Evolutionary conservation across 2,329 filamentous ascomycete species (phyloP), one percentile per base, ranked within the genome.

Genomic region (Graphilbum fragrans): DNA sequence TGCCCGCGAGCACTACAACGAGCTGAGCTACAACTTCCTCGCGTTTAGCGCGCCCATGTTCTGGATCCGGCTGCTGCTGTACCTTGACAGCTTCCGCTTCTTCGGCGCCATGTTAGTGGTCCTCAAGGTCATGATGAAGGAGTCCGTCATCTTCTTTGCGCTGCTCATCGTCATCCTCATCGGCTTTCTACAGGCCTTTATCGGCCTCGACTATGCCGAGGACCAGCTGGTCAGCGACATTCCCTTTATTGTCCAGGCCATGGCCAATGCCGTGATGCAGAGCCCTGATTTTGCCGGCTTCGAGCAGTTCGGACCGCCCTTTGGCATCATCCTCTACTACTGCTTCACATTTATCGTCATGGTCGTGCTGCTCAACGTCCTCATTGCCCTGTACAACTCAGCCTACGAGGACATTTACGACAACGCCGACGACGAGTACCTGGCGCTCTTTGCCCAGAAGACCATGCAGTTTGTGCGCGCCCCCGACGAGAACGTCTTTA

Each of bases 101-200:
- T 98, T 98, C 54, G 92, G 92, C 20, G 87, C 90, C 38, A 98
- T 98, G 92, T 74, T 98, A 1, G 90, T 98, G 2, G 88, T 98
- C 2, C 69, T 98, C 35, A 94, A 96, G 59, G 83, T 88, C 39
- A 88, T 90, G 84, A 88, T 90, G 82, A 86, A 86, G 55, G 83
- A 90, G 60, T 93, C 85, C 0, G 69, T 95, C 51, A 96, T 96
- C 49, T 98, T 98, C 69, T 98, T 98, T 55, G 86, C 88, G 1
- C 70, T 98, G 17, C 71, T 98, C 10, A 66, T 83, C 39, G 80
- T 96, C 40, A 80, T 98, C 44, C 71, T 94, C 44, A 58, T 90
- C 27, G 86, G 79, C 11, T 98, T 98, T 62, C 70, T 96, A 43
- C 92, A 98, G 62, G 87, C 85, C 0, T 98, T 98, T 52, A 77